Percentiles rank a stretch among this genome's conserved stretches.
These are phyloP conservation scores for Globisporangium camurandrum DNA, from an alignment of 352 stramenopile genomes.

Conservation along the genomic window DNA sequence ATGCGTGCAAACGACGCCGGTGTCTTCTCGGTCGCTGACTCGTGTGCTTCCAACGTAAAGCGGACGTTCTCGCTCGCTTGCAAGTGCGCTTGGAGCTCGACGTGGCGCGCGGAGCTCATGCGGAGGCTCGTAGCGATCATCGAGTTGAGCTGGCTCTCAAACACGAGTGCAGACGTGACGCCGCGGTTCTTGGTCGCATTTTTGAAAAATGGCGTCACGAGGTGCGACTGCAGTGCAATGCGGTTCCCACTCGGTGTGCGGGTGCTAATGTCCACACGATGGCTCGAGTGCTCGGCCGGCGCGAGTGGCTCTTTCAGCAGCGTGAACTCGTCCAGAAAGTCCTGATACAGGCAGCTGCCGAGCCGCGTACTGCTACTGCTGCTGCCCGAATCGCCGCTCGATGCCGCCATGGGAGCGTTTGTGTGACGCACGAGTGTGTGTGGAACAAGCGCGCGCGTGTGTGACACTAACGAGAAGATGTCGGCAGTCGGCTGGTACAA, in stretches of 20 bases:
- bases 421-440: too few relatives aligned
- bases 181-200: conserved; percentile 60
- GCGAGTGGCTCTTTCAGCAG: conserved; percentile 34
- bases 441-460: too few relatives aligned
- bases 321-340: conserved; percentile 53
- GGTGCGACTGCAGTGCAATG: conserved; percentile 43
- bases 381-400: background rate
- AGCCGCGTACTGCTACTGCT: conserved; percentile 19
- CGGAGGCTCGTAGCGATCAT: conserved; percentile 55
- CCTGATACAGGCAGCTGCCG: conserved; percentile 55
- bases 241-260: conserved; percentile 42
- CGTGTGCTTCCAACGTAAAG: conserved; percentile 68
- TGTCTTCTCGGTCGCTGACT: conserved; percentile 60
- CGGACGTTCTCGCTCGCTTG: conserved; percentile 41
- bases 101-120: conserved; percentile 60
- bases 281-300: conserved; percentile 35
- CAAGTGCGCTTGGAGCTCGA: conserved; percentile 61
- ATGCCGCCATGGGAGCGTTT: background rate
- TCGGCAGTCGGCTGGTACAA: too few relatives aligned
- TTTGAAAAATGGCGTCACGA: conserved; percentile 68
- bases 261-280: conserved; percentile 42
- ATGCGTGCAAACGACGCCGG: conserved; percentile 65
- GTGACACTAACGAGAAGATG: too few relatives aligned
- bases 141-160: conserved; percentile 56
- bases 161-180: conserved; percentile 54